Evolutionary conservation across 768 basidiomycete genomes (phyloP), one percentile per base, ranked within the genome.

Genomic region (Termitomyces sp.): DNA sequence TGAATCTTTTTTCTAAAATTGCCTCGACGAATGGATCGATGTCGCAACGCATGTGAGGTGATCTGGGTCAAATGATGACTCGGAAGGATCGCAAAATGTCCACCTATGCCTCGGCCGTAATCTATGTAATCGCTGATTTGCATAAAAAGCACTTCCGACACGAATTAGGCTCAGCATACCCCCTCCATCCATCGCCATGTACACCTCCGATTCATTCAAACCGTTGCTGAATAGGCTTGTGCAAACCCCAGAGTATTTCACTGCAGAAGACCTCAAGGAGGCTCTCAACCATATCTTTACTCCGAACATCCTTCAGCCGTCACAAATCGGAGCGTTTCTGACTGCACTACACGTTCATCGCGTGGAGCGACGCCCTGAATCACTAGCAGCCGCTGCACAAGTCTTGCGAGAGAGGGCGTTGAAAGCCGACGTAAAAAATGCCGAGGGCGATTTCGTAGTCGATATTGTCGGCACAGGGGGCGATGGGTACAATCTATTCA

Each of bases 401-500:
- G 83, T 92, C 3, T 78, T 97, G 46, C 79, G 86, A 26, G 74
- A 79, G n/a, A 83, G 86, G 24, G 84, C 91, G 2, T 69, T 91
- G 53, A 79, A 79, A 42, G 86, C 86, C 1, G 74, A 72, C 2
- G 79, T 92, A 37, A 76, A 85, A 53, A 79, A 81, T 31, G 69
- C 69, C 2, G 80, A 86, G 43, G 70, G 76, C 5, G 92, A 95
- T 69, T 92, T 91, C 55, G 81, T 91, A 14, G 88, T 76, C 18
- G 73, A 76, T 48, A 92, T 96, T 57, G 94, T 96, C 22, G 94
- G 94, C 2, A 94, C 93, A 0, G 94, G 96, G 12, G 96, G 97
- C 7, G 97, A 98, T 71, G 94, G 94, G 0, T 85, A 94, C 71
- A 91, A 98, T 66, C 87, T 95, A 0, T 98, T 94, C 81, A 98